phyloP scores from a whole-genome alignment of 768 basidiomycete genomes.

The Russula abietina region DNA sequence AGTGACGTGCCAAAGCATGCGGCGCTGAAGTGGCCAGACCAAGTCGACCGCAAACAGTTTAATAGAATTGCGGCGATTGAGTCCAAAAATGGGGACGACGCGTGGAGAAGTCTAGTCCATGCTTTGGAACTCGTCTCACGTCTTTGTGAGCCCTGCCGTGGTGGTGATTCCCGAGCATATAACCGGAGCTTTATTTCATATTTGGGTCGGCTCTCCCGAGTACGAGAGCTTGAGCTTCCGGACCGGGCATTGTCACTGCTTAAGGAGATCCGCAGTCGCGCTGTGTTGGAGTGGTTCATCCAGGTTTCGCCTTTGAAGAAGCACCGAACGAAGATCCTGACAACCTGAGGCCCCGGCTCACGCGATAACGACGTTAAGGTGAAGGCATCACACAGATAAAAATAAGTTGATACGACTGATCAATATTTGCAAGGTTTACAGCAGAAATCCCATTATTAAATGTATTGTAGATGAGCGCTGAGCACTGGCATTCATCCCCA shows the following conservation, averaged over 20 bases:
- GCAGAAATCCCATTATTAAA: background rate
- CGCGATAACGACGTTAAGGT: background rate
- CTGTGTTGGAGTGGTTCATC: background rate
- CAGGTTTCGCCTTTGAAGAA: background rate
- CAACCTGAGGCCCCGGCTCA: background rate
- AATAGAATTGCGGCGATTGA: background rate
- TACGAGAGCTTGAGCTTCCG: background rate
- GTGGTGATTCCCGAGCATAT: background rate
- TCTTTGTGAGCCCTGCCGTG: background rate
- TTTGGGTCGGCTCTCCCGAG: background rate
- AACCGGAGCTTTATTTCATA: background rate
- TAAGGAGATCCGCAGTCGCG: background rate
- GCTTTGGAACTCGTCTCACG: constrained; percentile 1
- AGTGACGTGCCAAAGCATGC: background rate
- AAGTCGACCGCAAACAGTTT: background rate
- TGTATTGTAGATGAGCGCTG: background rate
- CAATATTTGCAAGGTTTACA: background rate
- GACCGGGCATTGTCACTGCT: background rate
- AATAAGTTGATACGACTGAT: background rate
- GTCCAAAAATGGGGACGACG: background rate
- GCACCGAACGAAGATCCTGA: background rate
- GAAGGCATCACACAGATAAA: background rate
- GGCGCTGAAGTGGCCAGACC: constrained; percentile 2
- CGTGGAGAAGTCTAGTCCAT: background rate
- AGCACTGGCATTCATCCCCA: background rate